These are phyloP conservation scores for Huntiella abstrusa DNA, from an alignment of 2,329 filamentous ascomycete genomes.

Conservation along the genomic window DNA sequence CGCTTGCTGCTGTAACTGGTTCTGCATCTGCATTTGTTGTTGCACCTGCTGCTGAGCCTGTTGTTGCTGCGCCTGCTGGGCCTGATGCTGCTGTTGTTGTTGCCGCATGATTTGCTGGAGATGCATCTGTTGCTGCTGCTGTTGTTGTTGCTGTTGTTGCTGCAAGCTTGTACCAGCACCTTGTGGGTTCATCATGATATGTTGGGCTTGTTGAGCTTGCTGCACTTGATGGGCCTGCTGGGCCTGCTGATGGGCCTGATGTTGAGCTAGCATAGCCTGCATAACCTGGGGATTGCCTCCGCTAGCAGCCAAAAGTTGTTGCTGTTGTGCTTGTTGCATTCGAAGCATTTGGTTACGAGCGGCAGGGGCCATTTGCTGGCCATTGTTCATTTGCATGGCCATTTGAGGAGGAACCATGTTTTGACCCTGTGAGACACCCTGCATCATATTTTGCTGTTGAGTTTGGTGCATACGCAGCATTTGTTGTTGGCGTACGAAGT, in stretches of 20 bases:
- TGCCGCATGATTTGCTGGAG: conserved; percentile 15
- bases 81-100: conserved; percentile 20
- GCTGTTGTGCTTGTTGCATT: not conserved
- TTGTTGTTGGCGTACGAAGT: not conserved
- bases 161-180: conserved; percentile 11
- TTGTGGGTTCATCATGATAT: conserved; percentile 1
- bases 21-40: conserved; percentile 5
- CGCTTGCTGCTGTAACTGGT: not conserved
- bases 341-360: conserved; percentile 5
- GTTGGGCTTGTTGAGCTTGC: not conserved
- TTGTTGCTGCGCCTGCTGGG: conserved; percentile 19
- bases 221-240: conserved; percentile 13
- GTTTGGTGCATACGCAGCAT: conserved; percentile 13
- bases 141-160: conserved; percentile 12
- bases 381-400: not conserved
- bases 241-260: conserved; percentile 16
- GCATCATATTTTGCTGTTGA: conserved; percentile 13
- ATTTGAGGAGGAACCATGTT: not conserved
- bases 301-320: not conserved
- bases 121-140: conserved; percentile 14
- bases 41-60: conserved; percentile 16
- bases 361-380: conserved; percentile 7
- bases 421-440: not conserved
- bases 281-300: conserved; percentile 19
- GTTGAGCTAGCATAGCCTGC: conserved; percentile 14